Conservation (phyloP, 441 rosid genomes). For the Erysimum pusillum region DNA sequence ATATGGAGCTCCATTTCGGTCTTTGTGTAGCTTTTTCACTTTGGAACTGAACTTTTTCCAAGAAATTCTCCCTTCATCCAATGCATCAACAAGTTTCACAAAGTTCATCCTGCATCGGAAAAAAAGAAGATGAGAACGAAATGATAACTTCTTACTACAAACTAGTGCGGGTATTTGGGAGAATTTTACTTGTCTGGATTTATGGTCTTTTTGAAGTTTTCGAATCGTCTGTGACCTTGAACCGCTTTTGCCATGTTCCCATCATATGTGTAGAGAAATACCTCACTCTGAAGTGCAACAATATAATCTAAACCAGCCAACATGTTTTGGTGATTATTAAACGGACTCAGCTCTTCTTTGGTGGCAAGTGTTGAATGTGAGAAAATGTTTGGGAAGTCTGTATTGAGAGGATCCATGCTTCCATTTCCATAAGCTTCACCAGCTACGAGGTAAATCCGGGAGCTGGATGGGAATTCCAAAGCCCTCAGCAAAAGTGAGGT, state of each 20-base stretch:
- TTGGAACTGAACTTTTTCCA: constrained; percentile 88
- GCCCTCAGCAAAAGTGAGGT: constrained; percentile 87
- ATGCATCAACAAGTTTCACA: constrained; percentile 81
- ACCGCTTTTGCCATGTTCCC: constrained; percentile 99
- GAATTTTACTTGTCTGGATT: constrained; percentile 79
- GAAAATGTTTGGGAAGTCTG: constrained; percentile 76
- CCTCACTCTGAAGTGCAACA: constrained; percentile 89
- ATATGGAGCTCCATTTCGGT: constrained; percentile 80
- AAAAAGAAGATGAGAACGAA: constrained; percentile 16
- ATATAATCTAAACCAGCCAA: constrained; percentile 91
- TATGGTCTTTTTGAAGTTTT: constrained; percentile 86
- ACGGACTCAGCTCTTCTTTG: constrained; percentile 73
- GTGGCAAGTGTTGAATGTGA: constrained; percentile 86
- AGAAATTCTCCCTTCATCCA: constrained; percentile 74
- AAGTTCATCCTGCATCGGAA: constrained; percentile 77
- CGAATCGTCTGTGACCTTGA: constrained; percentile 92
- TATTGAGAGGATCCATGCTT: constrained; percentile 76
- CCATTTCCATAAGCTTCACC: constrained; percentile 89
- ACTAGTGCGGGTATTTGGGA: not conserved
- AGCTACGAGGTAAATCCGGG: constrained; percentile 89
- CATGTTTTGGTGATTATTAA: constrained; percentile 91
- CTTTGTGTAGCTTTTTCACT: constrained; percentile 82
- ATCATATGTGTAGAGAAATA: constrained; percentile 85
- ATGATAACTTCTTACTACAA: not conserved
- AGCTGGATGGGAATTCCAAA: constrained; percentile 72